Conservation (phyloP, 441 rosid species). For the Populus hybrid region DNA sequence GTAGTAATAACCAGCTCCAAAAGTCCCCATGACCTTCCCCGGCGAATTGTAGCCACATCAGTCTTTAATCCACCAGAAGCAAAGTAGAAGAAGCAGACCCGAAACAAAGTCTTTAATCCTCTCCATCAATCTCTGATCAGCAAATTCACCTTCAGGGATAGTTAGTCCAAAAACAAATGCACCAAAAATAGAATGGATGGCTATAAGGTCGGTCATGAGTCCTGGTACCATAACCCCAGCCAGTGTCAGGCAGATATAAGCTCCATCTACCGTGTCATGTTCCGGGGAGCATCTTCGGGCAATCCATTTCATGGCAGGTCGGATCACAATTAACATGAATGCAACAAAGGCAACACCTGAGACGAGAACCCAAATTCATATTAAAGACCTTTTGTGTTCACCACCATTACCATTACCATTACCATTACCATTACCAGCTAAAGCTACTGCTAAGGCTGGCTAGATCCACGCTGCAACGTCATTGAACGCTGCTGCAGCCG, state of each 20-base stretch:
- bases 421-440: constrained; percentile 16
- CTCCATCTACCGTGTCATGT: constrained; percentile 5
- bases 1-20: neutral
- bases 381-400: constrained; percentile 18
- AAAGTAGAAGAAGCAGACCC: constrained; percentile 12
- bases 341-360: constrained; percentile 28
- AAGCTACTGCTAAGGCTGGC: constrained; percentile 26
- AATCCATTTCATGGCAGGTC: constrained; percentile 29
- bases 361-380: constrained; percentile 27
- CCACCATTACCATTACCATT: constrained; percentile 17
- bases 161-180: constrained; percentile 14
- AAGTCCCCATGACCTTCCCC: constrained; percentile 12
- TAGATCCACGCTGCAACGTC: constrained; percentile 32
- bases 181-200: constrained; percentile 16
- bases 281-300: neutral
- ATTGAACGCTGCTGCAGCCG: constrained; percentile 37
- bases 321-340: constrained; percentile 24
- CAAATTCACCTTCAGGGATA: constrained; percentile 10
- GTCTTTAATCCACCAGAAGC: constrained; percentile 13
- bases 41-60: constrained; percentile 1
- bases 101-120: constrained; percentile 17
- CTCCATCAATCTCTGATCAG: neutral
- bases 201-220: constrained; percentile 11
- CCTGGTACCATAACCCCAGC: constrained; percentile 18
- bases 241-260: constrained; percentile 8